phyloP scores from a whole-genome alignment of 495 filamentous ascomycete genomes.

The Hypoxylon trugodes region DNA sequence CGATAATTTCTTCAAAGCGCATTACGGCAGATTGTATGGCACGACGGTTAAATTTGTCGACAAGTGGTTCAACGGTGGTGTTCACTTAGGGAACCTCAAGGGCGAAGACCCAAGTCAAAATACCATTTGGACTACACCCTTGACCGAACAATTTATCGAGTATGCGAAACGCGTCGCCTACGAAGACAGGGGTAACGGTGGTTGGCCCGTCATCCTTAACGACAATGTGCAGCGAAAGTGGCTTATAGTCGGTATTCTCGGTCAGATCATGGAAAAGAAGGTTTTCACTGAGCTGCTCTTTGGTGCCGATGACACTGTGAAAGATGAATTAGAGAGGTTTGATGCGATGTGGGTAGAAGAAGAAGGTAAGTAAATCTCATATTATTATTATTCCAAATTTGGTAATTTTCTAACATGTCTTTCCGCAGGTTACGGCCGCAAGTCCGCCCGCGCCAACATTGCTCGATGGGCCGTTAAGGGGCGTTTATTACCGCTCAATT shows the following conservation, averaged over 20 bases:
- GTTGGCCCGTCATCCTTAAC: conserved; percentile 53
- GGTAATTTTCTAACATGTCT: not conserved
- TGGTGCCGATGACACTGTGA: conserved; percentile 44
- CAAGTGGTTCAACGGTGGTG: conserved; percentile 31
- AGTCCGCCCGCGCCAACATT: conserved; percentile 42
- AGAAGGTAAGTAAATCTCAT: conserved; percentile 49
- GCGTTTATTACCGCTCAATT: conserved; percentile 46
- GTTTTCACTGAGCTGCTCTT: conserved; percentile 58
- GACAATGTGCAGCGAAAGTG: conserved; percentile 46
- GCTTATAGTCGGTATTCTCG: conserved; percentile 53
- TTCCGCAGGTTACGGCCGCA: conserved; percentile 53
- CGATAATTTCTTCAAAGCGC: conserved; percentile 31
- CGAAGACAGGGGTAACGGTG: conserved; percentile 46
- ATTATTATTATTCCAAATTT: not conserved
- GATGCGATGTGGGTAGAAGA: conserved; percentile 43
- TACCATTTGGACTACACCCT: conserved; percentile 25
- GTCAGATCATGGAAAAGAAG: conserved; percentile 50
- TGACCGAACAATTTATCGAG: conserved; percentile 45
- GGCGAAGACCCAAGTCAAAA: not conserved
- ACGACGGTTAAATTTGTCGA: conserved; percentile 20
- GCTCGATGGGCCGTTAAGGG: conserved; percentile 41
- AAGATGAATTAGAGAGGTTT: conserved; percentile 45
- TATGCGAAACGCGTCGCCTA: conserved; percentile 47
- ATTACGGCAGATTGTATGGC: conserved; percentile 27
- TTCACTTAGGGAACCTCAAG: conserved; percentile 3